Percentiles rank a stretch among this genome's conserved stretches.
Evolutionary conservation across 352 stramenopile species (phyloP).

Genomic region (Globisporangium rhizosaccharum): DNA sequence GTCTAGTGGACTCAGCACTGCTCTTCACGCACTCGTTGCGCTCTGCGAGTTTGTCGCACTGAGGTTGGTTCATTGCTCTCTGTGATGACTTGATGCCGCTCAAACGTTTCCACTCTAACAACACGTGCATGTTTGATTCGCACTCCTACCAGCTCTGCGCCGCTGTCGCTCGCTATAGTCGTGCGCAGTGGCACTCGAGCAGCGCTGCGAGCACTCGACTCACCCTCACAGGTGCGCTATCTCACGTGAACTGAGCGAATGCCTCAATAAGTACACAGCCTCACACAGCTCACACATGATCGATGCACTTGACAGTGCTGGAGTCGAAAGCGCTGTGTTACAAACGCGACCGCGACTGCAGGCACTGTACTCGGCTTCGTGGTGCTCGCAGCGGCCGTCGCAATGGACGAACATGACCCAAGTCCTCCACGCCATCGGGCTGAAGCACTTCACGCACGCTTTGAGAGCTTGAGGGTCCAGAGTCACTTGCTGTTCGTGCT

Average conservation of each 20-base stretch:
- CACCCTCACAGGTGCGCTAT: background rate
- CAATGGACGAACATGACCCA: background rate
- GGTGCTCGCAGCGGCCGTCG: background rate
- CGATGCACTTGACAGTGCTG: background rate
- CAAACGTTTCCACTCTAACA: no score
- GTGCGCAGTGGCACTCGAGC: conserved; percentile 6
- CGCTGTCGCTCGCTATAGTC: conserved; percentile 17
- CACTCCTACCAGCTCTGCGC: conserved; percentile 6
- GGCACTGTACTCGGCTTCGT: conserved; percentile 10
- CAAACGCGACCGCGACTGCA: background rate
- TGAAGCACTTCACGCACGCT: conserved; percentile 9
- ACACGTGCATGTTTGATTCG: background rate
- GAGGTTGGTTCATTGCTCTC: conserved; percentile 4
- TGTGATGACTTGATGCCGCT: no score
- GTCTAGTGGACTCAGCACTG: background rate
- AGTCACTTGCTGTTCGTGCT: conserved; percentile 11
- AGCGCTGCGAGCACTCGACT: conserved; percentile 4
- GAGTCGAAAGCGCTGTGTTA: background rate
- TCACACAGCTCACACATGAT: background rate
- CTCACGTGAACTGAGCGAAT: background rate
- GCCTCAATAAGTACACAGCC: background rate
- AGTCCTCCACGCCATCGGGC: background rate
- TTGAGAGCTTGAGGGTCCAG: conserved; percentile 10
- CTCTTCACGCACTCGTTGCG: background rate
- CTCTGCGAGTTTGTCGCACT: conserved; percentile 15